Evolutionary conservation across 805 yeast genomes (phyloP), one percentile per base, ranked within the genome.

Genomic region (Yamadazyma tumulicola): DNA sequence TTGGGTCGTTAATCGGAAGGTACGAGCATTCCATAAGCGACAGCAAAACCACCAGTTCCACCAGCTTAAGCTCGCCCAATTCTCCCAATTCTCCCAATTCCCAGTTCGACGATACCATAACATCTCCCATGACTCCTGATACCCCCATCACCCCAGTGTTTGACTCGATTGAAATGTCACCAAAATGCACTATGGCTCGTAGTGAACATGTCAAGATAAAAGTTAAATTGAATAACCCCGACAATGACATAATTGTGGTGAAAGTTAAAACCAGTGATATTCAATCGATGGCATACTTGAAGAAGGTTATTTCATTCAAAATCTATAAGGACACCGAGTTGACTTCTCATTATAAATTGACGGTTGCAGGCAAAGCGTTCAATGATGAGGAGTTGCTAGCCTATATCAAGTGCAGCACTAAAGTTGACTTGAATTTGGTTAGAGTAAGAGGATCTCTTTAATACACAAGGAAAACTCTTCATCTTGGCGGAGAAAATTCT

Each of bases 251-350:
- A 15, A 48, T 59, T 12, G 61, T 52, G 2, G 27, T 59, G 13
- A 51, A 48, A 31, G 46, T 59, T 18, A 51, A 49, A 32, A 39
- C 49, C 10, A 34, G 50, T 6, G 48, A 49, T 31, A 36, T 61
- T n/a, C 39, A 43, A 5, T 48, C 61, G 3, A 44, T 59, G 6
- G 46, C 34, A 3, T 46, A 54, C 37, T 43, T 59, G 34, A 61
- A 61, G 40, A 52, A 47, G 39, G 32, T 54, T 24, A 33, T 61
- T 6, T 48, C 54, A 26, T 45, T 39, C 42, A 59, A 59, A 43
- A 52, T 61, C 22, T 61, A 57, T 39, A 57, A 54, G 29, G 64
- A 61, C 34, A 46, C 42, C 29, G 51, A 47, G 28, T 45, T 57
- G 31, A 47, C 45, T 12, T 41, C 47, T 32, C 64, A 57, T 34